Evolutionary conservation across 805 yeast species (phyloP).

Genomic region (Lipomyces starkeyi): DNA sequence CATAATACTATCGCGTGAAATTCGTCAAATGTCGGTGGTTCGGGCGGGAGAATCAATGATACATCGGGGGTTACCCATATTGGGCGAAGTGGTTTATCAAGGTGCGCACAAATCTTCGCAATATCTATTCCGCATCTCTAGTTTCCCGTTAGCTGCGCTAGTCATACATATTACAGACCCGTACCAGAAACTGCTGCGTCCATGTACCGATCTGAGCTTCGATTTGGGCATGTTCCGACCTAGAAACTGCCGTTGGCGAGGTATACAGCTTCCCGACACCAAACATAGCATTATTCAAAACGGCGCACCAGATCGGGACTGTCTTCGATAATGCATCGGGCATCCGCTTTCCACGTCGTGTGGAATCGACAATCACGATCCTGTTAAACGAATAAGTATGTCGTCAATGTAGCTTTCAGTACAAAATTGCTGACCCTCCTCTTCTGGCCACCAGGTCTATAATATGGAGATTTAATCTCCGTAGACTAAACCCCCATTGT

Average conservation of each 20-base stretch:
- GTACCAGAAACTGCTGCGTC: constrained; percentile 51
- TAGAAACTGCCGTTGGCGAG: constrained; percentile 61
- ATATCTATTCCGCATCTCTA: constrained; percentile 48
- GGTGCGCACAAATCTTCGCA: constrained; percentile 44
- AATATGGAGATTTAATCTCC: constrained; percentile 77
- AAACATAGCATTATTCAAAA: constrained; percentile 62
- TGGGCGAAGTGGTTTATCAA: constrained; percentile 65
- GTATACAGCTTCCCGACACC: constrained; percentile 48
- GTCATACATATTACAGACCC: constrained; percentile 33
- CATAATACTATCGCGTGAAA: constrained; percentile 58
- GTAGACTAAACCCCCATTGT: constrained; percentile 77
- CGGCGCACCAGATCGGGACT: constrained; percentile 90
- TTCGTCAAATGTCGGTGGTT: constrained; percentile 45
- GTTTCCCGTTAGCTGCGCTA: background rate
- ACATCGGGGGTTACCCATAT: constrained; percentile 70
- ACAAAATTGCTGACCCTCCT: constrained; percentile 48
- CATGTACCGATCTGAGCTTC: constrained; percentile 55
- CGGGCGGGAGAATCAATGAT: constrained; percentile 45
- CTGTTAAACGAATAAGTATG: constrained; percentile 19
- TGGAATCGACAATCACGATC: constrained; percentile 74
- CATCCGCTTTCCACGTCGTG: constrained; percentile 80
- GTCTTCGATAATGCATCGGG: constrained; percentile 91
- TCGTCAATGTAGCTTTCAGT: background rate
- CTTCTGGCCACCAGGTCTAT: constrained; percentile 53
- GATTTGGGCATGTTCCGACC: constrained; percentile 63